Conservation (phyloP, 257 asterid genomes). For the Ilex asprella region DNA sequence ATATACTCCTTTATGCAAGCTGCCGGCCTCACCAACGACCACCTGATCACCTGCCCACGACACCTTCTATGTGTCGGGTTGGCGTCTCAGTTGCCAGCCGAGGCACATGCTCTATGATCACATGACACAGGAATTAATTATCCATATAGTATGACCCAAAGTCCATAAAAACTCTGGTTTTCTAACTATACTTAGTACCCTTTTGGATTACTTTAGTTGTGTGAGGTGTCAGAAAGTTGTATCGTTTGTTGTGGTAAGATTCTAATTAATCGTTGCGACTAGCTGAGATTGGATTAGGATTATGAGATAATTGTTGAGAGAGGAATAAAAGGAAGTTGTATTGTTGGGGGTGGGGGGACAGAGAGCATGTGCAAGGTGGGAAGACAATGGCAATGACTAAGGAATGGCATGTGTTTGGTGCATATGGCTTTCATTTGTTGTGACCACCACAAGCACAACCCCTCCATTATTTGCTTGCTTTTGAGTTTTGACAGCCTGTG, state of each 20-base stretch:
- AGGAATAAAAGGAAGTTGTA: constrained; percentile 12
- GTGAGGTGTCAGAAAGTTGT: neutral
- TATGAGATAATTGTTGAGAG: constrained; percentile 7
- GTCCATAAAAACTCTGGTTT: constrained; percentile 7
- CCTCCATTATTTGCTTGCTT: neutral
- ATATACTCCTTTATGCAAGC: constrained; percentile 90
- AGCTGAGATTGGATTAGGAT: constrained; percentile 11
- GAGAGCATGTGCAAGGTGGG: constrained; percentile 38
- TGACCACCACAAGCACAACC: neutral
- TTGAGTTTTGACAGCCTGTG: neutral
- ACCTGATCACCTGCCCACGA: constrained; percentile 58
- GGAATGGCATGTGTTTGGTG: constrained; percentile 21
- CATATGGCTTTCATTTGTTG: neutral
- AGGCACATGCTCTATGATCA: constrained; percentile 9
- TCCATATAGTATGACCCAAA: neutral
- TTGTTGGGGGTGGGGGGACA: constrained; percentile 21
- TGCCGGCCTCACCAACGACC: constrained; percentile 84
- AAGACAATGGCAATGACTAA: constrained; percentile 10
- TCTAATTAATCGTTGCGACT: neutral
- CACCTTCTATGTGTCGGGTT: constrained; percentile 32
- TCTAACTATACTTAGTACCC: constrained; percentile 16
- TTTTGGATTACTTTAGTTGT: neutral
- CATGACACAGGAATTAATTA: too few relatives aligned
- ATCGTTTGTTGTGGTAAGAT: neutral
- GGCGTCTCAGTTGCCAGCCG: constrained; percentile 13